phyloP scores from a whole-genome alignment of 1,284 basidiomycete genomes.

The Sphagnurus paluster region DNA sequence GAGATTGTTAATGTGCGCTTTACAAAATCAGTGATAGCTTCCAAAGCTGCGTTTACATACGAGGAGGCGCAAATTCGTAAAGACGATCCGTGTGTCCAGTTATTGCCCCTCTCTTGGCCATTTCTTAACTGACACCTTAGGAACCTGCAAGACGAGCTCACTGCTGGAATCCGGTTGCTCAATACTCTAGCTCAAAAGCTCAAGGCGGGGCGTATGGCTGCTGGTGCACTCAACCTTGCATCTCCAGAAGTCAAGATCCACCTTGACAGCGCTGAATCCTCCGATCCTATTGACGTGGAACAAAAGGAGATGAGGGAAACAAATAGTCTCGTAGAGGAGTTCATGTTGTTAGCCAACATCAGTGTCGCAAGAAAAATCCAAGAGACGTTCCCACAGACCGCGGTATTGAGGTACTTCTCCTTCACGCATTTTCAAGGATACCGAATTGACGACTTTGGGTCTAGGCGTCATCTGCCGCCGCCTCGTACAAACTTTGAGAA shows the following conservation, averaged over 20 bases:
- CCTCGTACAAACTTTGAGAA: constrained; percentile 96
- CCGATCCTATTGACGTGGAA: constrained; percentile 96
- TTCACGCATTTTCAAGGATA: not conserved
- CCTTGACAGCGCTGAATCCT: constrained; percentile 88
- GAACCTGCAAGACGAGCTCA: constrained; percentile 80
- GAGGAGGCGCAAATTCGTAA: constrained; percentile 95
- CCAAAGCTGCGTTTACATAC: constrained; percentile 97
- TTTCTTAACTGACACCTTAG: constrained; percentile 35
- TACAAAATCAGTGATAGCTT: constrained; percentile 95
- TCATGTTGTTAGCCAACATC: constrained; percentile 98
- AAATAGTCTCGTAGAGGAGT: constrained; percentile 97
- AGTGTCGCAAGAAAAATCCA: constrained; percentile 92
- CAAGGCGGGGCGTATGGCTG: constrained; percentile 85
- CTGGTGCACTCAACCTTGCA: constrained; percentile 95
- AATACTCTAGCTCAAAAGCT: constrained; percentile 89
- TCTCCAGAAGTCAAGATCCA: constrained; percentile 98
- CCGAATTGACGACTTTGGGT: constrained; percentile 4
- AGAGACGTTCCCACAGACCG: constrained; percentile 94
- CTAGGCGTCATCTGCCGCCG: constrained; percentile 90
- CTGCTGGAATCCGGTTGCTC: constrained; percentile 85
- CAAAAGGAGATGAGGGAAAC: constrained; percentile 94
- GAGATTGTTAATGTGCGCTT: constrained; percentile 92
- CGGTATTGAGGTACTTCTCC: constrained; percentile 75
- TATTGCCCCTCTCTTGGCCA: not conserved
- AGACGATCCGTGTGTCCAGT: constrained; percentile 76